Conservation (phyloP, 2,329 filamentous ascomycete species). For the Sclerotinia trifoliorum region DNA sequence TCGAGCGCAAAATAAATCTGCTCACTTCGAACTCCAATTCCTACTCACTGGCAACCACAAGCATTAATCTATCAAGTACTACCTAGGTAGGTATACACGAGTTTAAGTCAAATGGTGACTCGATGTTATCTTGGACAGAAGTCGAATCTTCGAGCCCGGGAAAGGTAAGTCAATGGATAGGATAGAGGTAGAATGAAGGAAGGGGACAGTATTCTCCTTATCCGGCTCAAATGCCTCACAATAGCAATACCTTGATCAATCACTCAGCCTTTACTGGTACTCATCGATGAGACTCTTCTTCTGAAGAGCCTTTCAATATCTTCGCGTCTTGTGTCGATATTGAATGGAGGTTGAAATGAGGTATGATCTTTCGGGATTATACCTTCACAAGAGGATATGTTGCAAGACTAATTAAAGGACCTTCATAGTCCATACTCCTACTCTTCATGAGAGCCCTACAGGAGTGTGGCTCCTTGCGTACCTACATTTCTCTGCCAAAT, state of each 20-base stretch:
- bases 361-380: constrained; percentile 37
- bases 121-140: not conserved
- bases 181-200: not conserved
- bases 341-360: constrained; percentile 45
- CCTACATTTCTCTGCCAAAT: constrained; percentile 43
- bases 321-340: constrained; percentile 48
- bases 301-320: constrained; percentile 45
- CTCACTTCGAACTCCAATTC: not conserved
- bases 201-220: not conserved
- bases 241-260: constrained; percentile 43
- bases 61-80: too few species aligned
- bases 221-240: not conserved
- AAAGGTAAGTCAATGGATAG: not conserved
- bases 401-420: constrained; percentile 50
- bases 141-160: not conserved
- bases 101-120: not conserved
- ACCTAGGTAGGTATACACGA: not conserved
- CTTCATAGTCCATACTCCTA: constrained; percentile 56
- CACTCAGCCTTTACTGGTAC: constrained; percentile 46
- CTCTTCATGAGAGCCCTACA: constrained; percentile 45
- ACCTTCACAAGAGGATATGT: constrained; percentile 42
- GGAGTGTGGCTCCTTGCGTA: constrained; percentile 53
- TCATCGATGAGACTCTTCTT: constrained; percentile 45
- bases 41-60: not conserved
- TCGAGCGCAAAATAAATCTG: not conserved